phyloP scores from a whole-genome alignment of 805 yeast genomes.

The Ogataea dorogensis region DNA sequence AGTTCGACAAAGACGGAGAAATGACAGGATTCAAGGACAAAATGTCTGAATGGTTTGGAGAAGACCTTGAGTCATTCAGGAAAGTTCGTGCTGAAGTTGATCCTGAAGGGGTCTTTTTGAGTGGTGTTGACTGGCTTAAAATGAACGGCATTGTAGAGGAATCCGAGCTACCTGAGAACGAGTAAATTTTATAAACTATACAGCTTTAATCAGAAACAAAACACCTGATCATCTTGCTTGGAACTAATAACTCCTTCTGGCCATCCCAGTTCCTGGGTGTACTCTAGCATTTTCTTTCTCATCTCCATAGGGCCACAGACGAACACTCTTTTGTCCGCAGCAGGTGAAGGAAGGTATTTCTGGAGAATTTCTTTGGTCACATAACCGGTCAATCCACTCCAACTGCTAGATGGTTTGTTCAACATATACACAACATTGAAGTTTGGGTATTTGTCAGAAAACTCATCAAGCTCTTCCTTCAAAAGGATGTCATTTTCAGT shows the following conservation, averaged over 20 bases:
- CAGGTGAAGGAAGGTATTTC: constrained; percentile 51
- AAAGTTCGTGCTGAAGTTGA: constrained; percentile 65
- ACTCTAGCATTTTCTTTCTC: constrained; percentile 51
- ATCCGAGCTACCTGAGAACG: constrained; percentile 12
- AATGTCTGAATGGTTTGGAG: constrained; percentile 78
- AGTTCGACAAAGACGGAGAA: constrained; percentile 56
- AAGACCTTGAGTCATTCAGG: constrained; percentile 60
- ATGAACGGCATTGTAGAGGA: constrained; percentile 68
- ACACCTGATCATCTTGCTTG: constrained; percentile 36
- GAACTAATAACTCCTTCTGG: constrained; percentile 34
- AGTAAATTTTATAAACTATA: constrained; percentile 5
- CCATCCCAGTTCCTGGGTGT: constrained; percentile 64
- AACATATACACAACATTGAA: constrained; percentile 61
- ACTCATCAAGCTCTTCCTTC: constrained; percentile 69
- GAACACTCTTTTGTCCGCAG: constrained; percentile 52
- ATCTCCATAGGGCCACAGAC: constrained; percentile 76
- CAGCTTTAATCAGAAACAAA: constrained; percentile 29
- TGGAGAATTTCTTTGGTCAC: constrained; percentile 58
- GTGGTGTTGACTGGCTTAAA: constrained; percentile 75
- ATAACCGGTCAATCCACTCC: constrained; percentile 64
- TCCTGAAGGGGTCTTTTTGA: constrained; percentile 77
- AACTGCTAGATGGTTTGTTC: constrained; percentile 45
- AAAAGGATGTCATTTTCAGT: constrained; percentile 74
- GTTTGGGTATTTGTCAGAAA: constrained; percentile 59
- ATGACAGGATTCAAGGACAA: constrained; percentile 77